These are phyloP conservation scores for Sclerospora graminicola DNA, from an alignment of 352 stramenopile genomes.

Conservation along the genomic window DNA sequence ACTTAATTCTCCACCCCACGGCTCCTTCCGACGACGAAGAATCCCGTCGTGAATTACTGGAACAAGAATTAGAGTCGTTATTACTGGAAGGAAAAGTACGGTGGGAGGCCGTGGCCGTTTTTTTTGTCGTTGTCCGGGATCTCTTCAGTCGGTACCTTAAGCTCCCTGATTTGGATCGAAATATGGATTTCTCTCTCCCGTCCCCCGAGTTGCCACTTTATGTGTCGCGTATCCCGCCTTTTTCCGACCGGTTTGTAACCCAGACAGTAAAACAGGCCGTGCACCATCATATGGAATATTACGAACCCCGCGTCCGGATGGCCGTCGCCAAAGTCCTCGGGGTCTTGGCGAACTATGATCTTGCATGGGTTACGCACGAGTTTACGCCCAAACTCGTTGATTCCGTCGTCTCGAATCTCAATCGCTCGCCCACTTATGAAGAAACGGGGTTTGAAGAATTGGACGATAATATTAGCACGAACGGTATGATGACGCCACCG, in stretches of 20 bases:
- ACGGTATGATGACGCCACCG: slow-evolving; percentile 63
- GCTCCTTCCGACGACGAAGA: slow-evolving; percentile 1
- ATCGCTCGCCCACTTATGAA: slow-evolving; percentile 69
- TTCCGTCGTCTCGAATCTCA: slow-evolving; percentile 62
- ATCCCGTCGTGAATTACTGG: slow-evolving; percentile 24
- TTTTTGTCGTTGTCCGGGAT: slow-evolving; percentile 45
- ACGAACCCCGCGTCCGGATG: slow-evolving; percentile 76
- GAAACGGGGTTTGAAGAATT: slow-evolving; percentile 64
- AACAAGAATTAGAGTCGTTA: slow-evolving; percentile 42
- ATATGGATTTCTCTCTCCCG: slow-evolving; percentile 17
- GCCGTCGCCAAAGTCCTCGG: slow-evolving; percentile 64
- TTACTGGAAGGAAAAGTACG: slow-evolving; percentile 44
- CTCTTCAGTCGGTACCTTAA: slow-evolving; percentile 27
- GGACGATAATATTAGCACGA: slow-evolving; percentile 75
- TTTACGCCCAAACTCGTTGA: slow-evolving; percentile 71
- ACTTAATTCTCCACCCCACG: slow-evolving; percentile 11
- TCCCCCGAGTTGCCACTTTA: slow-evolving; percentile 6
- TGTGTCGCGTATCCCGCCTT: slow-evolving; percentile 13
- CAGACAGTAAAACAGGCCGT: slow-evolving; percentile 28
- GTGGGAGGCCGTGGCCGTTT: slow-evolving; percentile 69
- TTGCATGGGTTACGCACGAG: slow-evolving; percentile 38
- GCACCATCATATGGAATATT: slow-evolving; percentile 71
- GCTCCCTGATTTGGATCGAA: slow-evolving; percentile 16
- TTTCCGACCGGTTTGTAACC: slow-evolving; percentile 35
- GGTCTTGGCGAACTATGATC: slow-evolving; percentile 48